Percentiles rank a stretch among this genome's conserved stretches.
phyloP scores from a whole-genome alignment of 352 stramenopile species.

The Phytophthora pini region DNA sequence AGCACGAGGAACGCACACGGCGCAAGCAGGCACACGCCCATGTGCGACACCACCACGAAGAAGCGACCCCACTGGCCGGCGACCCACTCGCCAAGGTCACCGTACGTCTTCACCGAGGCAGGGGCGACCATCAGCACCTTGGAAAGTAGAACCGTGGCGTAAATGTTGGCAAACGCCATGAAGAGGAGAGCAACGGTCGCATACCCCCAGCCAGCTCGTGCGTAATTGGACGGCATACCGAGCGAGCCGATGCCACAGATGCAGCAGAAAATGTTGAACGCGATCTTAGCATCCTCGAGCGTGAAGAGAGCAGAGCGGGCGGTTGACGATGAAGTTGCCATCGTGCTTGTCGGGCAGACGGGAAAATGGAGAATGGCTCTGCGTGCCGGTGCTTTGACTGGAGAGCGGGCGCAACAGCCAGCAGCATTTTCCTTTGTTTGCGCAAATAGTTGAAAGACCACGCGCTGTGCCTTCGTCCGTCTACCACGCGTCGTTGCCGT shows the following conservation, averaged over 20 bases:
- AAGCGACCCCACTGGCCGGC: conserved; percentile 17
- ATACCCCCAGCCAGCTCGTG: conserved; percentile 45
- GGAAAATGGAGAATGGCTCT: conserved; percentile 26
- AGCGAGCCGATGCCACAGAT: conserved; percentile 29
- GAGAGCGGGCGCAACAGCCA: conserved; percentile 21
- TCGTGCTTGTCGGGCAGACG: conserved; percentile 4
- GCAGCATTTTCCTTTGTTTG: conserved; percentile 33
- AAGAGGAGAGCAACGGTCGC: conserved; percentile 51
- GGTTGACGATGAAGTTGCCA: conserved; percentile 14
- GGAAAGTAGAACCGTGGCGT: conserved; percentile 47
- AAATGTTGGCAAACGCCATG: conserved; percentile 60
- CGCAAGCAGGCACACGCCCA: conserved; percentile 47
- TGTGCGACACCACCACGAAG: conserved; percentile 44
- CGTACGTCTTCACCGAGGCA: conserved; percentile 53
- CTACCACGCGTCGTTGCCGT: conserved; percentile 21
- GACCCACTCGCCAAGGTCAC: conserved; percentile 54
- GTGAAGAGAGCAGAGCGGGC: conserved; percentile 41
- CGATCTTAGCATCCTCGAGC: conserved; percentile 53
- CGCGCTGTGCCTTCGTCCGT: conserved; percentile 13
- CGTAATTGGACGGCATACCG: conserved; percentile 62
- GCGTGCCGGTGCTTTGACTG: conserved; percentile 20
- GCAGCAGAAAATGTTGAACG: conserved; percentile 56
- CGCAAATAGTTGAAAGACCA: conserved; percentile 26
- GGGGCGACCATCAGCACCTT: conserved; percentile 61
- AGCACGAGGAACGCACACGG: conserved; percentile 59